Conservation (phyloP, 352 stramenopile species). For the Pilasporangium apinafurcum region DNA sequence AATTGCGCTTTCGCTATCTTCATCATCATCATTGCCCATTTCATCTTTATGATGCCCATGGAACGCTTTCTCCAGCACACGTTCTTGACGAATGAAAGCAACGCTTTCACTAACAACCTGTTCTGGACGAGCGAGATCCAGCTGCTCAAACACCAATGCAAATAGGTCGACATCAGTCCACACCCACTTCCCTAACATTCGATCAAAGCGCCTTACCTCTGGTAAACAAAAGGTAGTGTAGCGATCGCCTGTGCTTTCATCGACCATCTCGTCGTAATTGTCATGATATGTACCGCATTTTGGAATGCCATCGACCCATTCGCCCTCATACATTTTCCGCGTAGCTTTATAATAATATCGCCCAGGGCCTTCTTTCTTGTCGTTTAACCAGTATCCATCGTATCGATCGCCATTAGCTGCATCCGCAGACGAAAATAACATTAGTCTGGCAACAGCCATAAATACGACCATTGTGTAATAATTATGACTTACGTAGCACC, state of each 20-base stretch:
- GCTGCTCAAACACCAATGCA: constrained; percentile 10
- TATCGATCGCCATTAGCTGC: constrained; percentile 82
- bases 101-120: constrained; percentile 74
- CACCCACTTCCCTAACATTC: background rate
- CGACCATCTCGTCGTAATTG: constrained; percentile 12
- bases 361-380: constrained; percentile 86
- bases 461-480: background rate
- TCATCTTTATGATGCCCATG: constrained; percentile 11
- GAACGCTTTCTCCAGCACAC: constrained; percentile 43
- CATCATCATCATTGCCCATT: constrained; percentile 5
- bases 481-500: constrained; percentile 35
- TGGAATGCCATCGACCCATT: constrained; percentile 78
- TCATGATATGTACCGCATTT: constrained; percentile 73
- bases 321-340: constrained; percentile 83
- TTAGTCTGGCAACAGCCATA: background rate
- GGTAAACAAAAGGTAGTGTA: constrained; percentile 62
- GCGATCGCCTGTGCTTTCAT: constrained; percentile 1
- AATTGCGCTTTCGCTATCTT: background rate
- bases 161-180: background rate
- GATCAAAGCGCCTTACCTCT: constrained; percentile 15
- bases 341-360: constrained; percentile 81
- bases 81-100: constrained; percentile 57
- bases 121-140: constrained; percentile 67
- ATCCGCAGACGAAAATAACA: background rate
- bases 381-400: constrained; percentile 81